Conservation (phyloP, 768 basidiomycete species). For the Boletus speciosus region DNA sequence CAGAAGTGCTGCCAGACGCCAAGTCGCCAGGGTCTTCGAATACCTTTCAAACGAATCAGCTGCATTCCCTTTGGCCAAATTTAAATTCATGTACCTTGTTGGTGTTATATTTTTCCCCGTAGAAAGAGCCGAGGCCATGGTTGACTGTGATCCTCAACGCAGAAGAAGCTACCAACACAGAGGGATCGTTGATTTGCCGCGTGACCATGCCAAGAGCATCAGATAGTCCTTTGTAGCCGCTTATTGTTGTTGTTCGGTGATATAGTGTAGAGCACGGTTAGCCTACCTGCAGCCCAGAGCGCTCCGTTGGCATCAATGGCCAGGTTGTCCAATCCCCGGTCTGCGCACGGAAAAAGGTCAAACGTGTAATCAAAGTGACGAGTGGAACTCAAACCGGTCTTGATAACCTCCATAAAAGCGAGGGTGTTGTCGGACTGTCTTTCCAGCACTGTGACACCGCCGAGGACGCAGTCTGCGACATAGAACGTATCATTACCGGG, state of each 20-base stretch:
- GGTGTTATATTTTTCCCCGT: conserved; percentile 56
- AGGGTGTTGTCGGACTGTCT: conserved; percentile 57
- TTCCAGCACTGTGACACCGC: conserved; percentile 53
- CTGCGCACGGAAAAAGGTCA: conserved; percentile 28
- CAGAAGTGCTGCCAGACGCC: conserved; percentile 55
- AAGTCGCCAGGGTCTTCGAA: conserved; percentile 66
- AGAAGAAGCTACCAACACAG: conserved; percentile 42
- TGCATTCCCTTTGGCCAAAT: not conserved
- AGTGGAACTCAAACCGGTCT: conserved; percentile 41
- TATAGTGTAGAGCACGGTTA: not conserved
- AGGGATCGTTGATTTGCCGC: conserved; percentile 44
- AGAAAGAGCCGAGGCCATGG: conserved; percentile 47
- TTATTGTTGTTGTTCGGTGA: not conserved
- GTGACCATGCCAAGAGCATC: conserved; percentile 32
- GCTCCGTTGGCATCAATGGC: conserved; percentile 56
- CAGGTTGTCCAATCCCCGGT: conserved; percentile 57
- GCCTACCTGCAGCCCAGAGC: conserved; percentile 59
- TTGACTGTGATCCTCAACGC: conserved; percentile 54
- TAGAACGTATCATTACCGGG: conserved; percentile 59
- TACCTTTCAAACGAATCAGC: conserved; percentile 36
- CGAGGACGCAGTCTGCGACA: conserved; percentile 45
- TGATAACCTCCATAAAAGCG: conserved; percentile 48
- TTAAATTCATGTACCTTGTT: conserved; percentile 44
- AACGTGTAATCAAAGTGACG: not conserved
- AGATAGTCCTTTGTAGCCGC: conserved; percentile 38